phyloP scores from a whole-genome alignment of 2,329 filamentous ascomycete species.

The Fusarium sp. region DNA sequence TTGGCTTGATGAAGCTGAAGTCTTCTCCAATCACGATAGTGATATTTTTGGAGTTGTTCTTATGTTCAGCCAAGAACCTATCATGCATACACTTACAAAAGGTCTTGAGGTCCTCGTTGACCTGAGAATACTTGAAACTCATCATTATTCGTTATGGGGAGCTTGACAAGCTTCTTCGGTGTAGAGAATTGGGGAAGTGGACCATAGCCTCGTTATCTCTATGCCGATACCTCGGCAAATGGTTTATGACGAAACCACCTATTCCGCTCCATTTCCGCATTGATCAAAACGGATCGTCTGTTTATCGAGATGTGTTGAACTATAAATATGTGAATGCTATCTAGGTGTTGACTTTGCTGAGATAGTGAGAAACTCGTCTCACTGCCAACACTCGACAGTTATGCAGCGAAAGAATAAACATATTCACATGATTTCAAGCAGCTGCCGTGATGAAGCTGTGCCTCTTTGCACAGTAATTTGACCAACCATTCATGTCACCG shows the following conservation, averaged over 20 bases:
- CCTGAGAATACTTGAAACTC: not conserved
- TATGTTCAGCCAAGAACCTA: not conserved
- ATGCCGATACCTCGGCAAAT: conserved; percentile 1
- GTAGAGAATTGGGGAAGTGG: not conserved
- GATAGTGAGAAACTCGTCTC: not conserved
- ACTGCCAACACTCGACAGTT: not conserved
- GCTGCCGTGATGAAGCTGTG: not conserved
- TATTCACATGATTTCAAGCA: not conserved
- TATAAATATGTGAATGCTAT: not conserved
- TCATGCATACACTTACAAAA: not conserved
- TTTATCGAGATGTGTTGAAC: not conserved
- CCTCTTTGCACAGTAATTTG: not conserved
- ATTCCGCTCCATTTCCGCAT: conserved; percentile 1
- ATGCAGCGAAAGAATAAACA: not conserved
- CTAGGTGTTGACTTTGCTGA: not conserved
- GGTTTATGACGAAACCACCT: not conserved
- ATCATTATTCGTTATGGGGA: not conserved
- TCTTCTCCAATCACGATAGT: not conserved
- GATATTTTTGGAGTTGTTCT: not conserved
- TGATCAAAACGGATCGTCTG: not conserved
- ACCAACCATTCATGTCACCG: not conserved
- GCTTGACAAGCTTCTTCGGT: not conserved
- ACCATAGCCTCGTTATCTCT: not conserved
- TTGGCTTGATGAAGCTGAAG: conserved; percentile 1
- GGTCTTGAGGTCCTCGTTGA: not conserved